These are phyloP conservation scores for Pyrrhoderma lamaoense DNA, from an alignment of 1,284 basidiomycete species.

Conservation along the genomic window DNA sequence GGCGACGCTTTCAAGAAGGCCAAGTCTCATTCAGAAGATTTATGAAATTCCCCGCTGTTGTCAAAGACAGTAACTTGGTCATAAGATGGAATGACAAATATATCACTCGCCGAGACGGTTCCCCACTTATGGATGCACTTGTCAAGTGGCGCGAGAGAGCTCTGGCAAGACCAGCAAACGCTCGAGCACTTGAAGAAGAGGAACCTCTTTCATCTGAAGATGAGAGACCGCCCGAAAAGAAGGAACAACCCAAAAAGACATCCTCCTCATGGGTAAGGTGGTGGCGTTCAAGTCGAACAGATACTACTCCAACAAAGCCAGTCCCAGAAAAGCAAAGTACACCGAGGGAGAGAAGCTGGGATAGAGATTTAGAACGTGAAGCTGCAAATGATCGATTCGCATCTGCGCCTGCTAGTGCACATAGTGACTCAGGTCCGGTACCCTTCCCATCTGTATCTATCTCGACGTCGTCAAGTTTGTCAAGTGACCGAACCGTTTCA, in stretches of 20 bases:
- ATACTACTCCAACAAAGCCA: slow-evolving; percentile 22
- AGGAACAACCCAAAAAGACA: slow-evolving; percentile 38
- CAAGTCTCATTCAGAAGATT: slow-evolving; percentile 50
- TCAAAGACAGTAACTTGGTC: slow-evolving; percentile 51
- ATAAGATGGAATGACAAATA: slow-evolving; percentile 63
- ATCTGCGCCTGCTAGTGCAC: slow-evolving; percentile 17
- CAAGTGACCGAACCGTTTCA: slow-evolving; percentile 11
- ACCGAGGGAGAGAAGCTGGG: not conserved
- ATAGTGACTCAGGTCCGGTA: slow-evolving; percentile 18
- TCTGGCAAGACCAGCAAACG: slow-evolving; percentile 28
- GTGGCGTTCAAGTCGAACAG: slow-evolving; percentile 58
- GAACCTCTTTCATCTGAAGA: slow-evolving; percentile 26
- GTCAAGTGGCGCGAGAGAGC: slow-evolving; percentile 51
- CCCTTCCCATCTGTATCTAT: slow-evolving; percentile 18
- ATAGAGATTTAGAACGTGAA: not conserved
- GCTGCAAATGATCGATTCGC: slow-evolving; percentile 6
- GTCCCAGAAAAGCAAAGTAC: slow-evolving; percentile 14
- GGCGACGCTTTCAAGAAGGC: slow-evolving; percentile 43
- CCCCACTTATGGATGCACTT: slow-evolving; percentile 60
- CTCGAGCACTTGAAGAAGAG: slow-evolving; percentile 33
- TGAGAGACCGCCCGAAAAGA: slow-evolving; percentile 20
- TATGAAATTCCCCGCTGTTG: slow-evolving; percentile 46
- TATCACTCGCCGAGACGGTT: slow-evolving; percentile 53
- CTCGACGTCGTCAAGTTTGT: not conserved
- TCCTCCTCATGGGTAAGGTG: slow-evolving; percentile 67